Base-by-base conservation (phyloP, 495 filamentous ascomycete genomes). In the Neurospora pannonica region DNA sequence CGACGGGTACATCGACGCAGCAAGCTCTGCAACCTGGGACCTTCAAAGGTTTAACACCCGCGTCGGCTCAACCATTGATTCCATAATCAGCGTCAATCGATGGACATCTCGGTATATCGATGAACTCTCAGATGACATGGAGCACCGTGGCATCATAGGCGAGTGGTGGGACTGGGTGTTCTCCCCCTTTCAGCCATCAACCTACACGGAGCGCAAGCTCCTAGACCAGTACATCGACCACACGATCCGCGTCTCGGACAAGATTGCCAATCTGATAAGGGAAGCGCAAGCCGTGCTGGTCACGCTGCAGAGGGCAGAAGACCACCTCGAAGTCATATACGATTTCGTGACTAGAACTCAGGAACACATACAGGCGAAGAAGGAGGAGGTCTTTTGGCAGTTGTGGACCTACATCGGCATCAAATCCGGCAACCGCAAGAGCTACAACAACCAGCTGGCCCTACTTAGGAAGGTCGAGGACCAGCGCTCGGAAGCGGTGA, bases 351-450 rank as follows among this genome's bases (percentile, higher is more conserved):
- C 87, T 38, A 88, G 86, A 70, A 90, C 89, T 73, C 83, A 83
- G 71, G 75, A 84, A 62, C 78, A 78, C 67, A 85, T 89, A 24
- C 78, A 85, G 74, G 82, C 84, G 15, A 80, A 85, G 46, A 86
- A 85, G 31, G 84, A 89, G 37, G 90, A 94, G 72, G 85, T 92
- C 11, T 84, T 92, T 38, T 86, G 85, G 72, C 81, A 87, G 28
- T 81, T 94, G 10, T 94, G 92, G 92, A 91, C 90, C 5, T 85
- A 89, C 74, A 83, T 94, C 28, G 92, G 92, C 39, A 90, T 86
- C 46, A 93, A 93, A 77, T 80, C 82, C 36, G 77, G 79, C 24
- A 84, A 84, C 31, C 79, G 90, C 4, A 82, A 84, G n/a, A 89
- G 88, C 74, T 87, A 89, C 72, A 83, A 88, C 38, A 78, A 80